Base-by-base conservation (phyloP, 129 eudicot genomes). In the Heracleum sosnowskyi region DNA sequence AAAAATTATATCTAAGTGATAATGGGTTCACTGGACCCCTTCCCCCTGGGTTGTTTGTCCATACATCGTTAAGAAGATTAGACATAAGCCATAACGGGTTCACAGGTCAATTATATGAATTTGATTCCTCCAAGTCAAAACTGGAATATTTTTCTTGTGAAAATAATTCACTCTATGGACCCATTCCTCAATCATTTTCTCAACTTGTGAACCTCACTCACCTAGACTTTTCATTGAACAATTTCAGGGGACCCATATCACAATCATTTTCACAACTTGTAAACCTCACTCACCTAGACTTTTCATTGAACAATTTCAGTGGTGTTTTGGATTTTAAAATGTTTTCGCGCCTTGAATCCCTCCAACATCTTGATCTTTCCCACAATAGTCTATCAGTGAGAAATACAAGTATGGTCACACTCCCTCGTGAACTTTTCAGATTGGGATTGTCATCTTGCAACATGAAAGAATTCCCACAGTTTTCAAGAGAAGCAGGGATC, bases 101-200 rank as follows among this genome's bases (percentile, higher is more conserved):
- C 31, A 55, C 4, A 9, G 64, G 64, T 55, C 31, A 55, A 2
- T 13, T 55, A 8, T 9, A 2, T n/a, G 31, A 55, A 24, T 24
- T 55, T 55, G 4, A 55, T 24, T 24, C 64, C 64, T 7, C 15
- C 1, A n/a, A n/a, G 15, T n/a, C 66, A n/a, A 13, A 57, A 0
- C 66, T 57, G 31, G 5, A 22, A 8, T 0, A 0, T 1, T 24
- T 55, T 55, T 2, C 0, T n/a, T 55, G 64, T 20, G 0, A 0
- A 4, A 24, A 55, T 15, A 55, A 55, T 55, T 11, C 2, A 55
- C 64, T 55, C 31, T 7, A 2, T 24, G 64, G 64, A 55, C 64
- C 64, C 13, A 24, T 55, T 55, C 64, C 64, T 24, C 64, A 24
- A n/a, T 57, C 66, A n/a, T 57, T 73, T 72, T 76, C 51, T 31